These are phyloP conservation scores for Ascosphaera acerosa DNA, from an alignment of 2,329 filamentous ascomycete species.

Conservation along the genomic window DNA sequence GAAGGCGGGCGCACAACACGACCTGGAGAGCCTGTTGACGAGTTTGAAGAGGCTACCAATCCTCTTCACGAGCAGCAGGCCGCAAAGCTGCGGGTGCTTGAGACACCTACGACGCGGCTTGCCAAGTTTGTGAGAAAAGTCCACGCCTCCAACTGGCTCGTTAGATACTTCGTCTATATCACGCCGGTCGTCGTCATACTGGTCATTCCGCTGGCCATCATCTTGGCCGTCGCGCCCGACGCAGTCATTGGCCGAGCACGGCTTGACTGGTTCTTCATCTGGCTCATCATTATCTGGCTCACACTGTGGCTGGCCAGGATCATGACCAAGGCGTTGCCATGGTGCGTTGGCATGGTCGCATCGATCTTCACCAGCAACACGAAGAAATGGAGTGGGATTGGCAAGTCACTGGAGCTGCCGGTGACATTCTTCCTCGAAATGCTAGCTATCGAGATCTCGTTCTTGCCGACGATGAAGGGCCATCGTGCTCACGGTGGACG, in stretches of 20 bases:
- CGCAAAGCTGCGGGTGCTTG: conserved; percentile 36
- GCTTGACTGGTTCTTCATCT: conserved; percentile 80
- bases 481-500: conserved; percentile 31
- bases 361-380: conserved; percentile 62
- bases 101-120: conserved; percentile 34
- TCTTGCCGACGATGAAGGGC: conserved; percentile 53
- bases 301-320: conserved; percentile 60
- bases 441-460: conserved; percentile 64
- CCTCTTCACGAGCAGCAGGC: conserved; percentile 38
- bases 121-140: conserved; percentile 39
- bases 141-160: conserved; percentile 37
- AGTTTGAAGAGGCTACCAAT: conserved; percentile 41
- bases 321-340: conserved; percentile 37
- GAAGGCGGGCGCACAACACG: conserved; percentile 3
- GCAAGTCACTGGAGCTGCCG: conserved; percentile 60
- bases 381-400: conserved; percentile 86
- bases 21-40: conserved; percentile 30
- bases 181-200: conserved; percentile 37
- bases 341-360: conserved; percentile 34
- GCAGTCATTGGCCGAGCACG: conserved; percentile 47
- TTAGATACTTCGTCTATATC: conserved; percentile 50
- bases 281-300: conserved; percentile 83
- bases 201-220: conserved; percentile 41
- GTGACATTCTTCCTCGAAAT: conserved; percentile 80
- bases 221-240: conserved; percentile 30